Percentiles rank a stretch among this genome's conserved stretches.
Evolutionary conservation across 768 basidiomycete genomes (phyloP).

Genomic region (Serpula lacrymans): DNA sequence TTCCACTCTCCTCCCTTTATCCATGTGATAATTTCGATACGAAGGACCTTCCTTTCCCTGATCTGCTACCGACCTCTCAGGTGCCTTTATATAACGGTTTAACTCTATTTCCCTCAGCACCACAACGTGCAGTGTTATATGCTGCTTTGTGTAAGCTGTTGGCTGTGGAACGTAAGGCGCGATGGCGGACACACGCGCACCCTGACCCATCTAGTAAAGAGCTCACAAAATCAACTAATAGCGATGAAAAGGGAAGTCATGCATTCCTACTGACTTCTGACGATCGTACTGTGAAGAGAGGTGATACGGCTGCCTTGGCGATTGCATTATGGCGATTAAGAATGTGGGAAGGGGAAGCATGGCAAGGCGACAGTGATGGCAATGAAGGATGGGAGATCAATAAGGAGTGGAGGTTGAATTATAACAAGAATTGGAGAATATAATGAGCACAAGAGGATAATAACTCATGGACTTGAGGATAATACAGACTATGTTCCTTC

Average conservation of each 20-base stretch:
- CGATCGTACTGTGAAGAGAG: slow-evolving; percentile 43
- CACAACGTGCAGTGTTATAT: slow-evolving; percentile 61
- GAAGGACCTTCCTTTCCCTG: slow-evolving; percentile 11
- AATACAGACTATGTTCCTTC: too few relatives aligned
- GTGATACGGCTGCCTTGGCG: slow-evolving; percentile 61
- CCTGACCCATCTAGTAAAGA: not conserved
- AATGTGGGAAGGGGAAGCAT: slow-evolving; percentile 63
- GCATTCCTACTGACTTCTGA: slow-evolving; percentile 66
- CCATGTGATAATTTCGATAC: not conserved
- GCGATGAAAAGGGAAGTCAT: slow-evolving; percentile 53
- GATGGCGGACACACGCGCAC: slow-evolving; percentile 8
- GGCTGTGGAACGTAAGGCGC: slow-evolving; percentile 39
- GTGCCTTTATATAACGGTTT: slow-evolving; percentile 71
- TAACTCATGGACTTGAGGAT: too few relatives aligned
- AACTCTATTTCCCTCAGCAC: slow-evolving; percentile 56
- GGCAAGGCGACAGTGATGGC: slow-evolving; percentile 7
- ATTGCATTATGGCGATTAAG: slow-evolving; percentile 77
- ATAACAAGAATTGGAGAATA: slow-evolving; percentile 7
- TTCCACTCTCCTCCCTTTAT: slow-evolving; percentile 26
- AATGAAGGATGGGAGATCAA: slow-evolving; percentile 38
- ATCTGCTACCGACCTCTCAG: slow-evolving; percentile 26
- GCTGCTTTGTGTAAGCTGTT: slow-evolving; percentile 46
- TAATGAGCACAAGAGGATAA: too few relatives aligned
- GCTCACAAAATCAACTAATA: slow-evolving; percentile 3
- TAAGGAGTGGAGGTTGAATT: slow-evolving; percentile 20